phyloP scores from a whole-genome alignment of 2,329 filamentous ascomycete species.

The Magnaporthales sp. region DNA sequence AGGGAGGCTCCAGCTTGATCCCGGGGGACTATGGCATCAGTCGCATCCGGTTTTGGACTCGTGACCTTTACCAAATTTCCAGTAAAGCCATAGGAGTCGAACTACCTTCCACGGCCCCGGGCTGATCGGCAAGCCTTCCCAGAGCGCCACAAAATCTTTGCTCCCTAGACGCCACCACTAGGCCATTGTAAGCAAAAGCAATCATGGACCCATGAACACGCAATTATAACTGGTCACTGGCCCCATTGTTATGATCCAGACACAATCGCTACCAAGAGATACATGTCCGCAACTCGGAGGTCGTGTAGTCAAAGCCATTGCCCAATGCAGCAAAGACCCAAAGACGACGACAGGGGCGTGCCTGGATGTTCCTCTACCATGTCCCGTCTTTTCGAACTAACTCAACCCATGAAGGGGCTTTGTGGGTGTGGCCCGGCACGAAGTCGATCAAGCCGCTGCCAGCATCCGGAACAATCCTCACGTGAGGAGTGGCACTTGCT shows the following conservation, averaged over 20 bases:
- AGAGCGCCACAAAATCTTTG: not conserved
- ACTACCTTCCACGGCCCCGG: not conserved
- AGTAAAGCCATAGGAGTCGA: not conserved
- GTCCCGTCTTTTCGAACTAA: not conserved
- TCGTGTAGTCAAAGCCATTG: not conserved
- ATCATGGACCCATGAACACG: not conserved
- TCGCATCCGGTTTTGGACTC: not conserved
- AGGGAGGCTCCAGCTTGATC: not conserved
- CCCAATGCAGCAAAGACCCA: not conserved
- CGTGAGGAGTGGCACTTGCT: not conserved
- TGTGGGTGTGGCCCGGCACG: not conserved
- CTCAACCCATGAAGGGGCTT: not conserved
- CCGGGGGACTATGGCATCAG: not conserved
- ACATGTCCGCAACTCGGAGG: not conserved
- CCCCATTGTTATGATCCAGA: slow-evolving; percentile 1
- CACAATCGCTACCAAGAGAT: not conserved
- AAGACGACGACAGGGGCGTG: not conserved
- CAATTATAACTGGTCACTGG: not conserved
- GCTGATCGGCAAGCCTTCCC: not conserved
- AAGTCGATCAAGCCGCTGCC: not conserved
- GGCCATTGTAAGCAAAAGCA: not conserved
- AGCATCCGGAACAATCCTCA: not conserved
- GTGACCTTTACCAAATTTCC: not conserved
- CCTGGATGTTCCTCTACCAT: not conserved
- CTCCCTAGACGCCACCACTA: not conserved